Evolutionary conservation across 305 asterid species (phyloP).

Genomic region (Fraxinus dipetala): DNA sequence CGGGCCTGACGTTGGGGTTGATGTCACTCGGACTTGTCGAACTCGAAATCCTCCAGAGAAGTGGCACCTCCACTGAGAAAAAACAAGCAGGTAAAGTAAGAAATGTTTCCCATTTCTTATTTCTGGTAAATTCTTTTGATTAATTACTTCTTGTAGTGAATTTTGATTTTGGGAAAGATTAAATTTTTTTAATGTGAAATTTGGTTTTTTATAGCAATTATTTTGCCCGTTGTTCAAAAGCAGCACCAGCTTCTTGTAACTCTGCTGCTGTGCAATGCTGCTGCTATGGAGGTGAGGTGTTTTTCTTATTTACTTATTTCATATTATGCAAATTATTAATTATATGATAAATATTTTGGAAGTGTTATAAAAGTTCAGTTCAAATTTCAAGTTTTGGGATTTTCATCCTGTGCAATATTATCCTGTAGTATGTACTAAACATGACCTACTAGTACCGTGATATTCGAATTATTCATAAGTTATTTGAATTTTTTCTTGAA

Average conservation of each 20-base stretch:
- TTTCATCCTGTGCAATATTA: not conserved
- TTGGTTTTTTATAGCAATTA: constrained; percentile 49
- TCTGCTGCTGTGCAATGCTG: constrained; percentile 86
- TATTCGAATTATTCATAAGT: not conserved
- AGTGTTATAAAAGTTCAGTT: not conserved
- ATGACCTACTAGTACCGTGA: not conserved
- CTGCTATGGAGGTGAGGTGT: constrained; percentile 82
- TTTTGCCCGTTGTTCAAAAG: constrained; percentile 85
- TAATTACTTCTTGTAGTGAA: not conserved
- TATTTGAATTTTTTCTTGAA: not conserved
- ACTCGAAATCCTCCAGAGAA: constrained; percentile 80
- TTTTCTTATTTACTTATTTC: constrained; percentile 5
- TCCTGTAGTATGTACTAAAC: not conserved
- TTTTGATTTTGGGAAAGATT: not conserved
- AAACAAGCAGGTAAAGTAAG: constrained; percentile 70
- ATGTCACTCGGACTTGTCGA: constrained; percentile 95
- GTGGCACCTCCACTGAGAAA: constrained; percentile 71
- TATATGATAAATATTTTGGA: not conserved
- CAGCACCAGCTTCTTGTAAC: constrained; percentile 98
- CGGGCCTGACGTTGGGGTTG: constrained; percentile 85
- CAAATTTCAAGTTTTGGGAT: not conserved
- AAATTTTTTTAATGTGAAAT: not conserved
- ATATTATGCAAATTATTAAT: not conserved
- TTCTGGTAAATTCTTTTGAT: not conserved
- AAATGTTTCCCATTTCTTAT: not conserved